Evolutionary conservation across 208 protist genomes (phyloP), one percentile per base, ranked within the genome.

Genomic region (Trypanosoma platydactyli): DNA sequence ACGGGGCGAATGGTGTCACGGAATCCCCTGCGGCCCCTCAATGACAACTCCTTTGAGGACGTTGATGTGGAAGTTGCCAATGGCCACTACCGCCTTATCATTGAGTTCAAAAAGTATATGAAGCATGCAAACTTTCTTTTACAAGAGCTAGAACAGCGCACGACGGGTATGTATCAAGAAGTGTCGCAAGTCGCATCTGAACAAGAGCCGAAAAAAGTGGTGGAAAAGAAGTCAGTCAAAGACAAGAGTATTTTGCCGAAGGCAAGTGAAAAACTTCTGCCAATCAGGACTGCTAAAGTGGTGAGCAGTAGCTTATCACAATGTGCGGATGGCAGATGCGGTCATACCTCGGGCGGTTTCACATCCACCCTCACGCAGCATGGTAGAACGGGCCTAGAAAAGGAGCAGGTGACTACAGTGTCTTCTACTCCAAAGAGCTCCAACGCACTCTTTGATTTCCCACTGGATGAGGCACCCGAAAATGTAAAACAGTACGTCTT

Each of bases 51-150:
- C 25, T 72, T 73, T 63, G 84, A 91, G n/a, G 57, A 82, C 16
- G 72, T 88, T 13, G 80, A 91, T 68, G 71, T 91, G 20, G 64
- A 71, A 12, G 81, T 85, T 13, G 84, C 71, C 3, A 95, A 95
- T 66, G 80, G 79, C 0, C 83, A 92, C 63, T 82, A 76, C 52
- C 82, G 85, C 0, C 63, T 95, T 1, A 76, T 83, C 27, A 72
- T 84, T 15, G 76, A 92, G 64, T 88, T 90, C 59, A 63, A 83
- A 38, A 74, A 73, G 5, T 92, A 93, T 71, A 68, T 73, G 27
- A 55, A 76, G 16, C 79, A 91, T 63, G 89, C 83, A 15, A 75
- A 68, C 41, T 71, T 70, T 30, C 80, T 92, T 50, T 54, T 88
- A 20, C 49, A 68, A 9, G 80, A 93, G 50, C 64, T 91, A 20